Percentiles rank a stretch among this genome's conserved stretches.
phyloP scores from a whole-genome alignment of 805 yeast species.

The Kockiozyma suomiensis region DNA sequence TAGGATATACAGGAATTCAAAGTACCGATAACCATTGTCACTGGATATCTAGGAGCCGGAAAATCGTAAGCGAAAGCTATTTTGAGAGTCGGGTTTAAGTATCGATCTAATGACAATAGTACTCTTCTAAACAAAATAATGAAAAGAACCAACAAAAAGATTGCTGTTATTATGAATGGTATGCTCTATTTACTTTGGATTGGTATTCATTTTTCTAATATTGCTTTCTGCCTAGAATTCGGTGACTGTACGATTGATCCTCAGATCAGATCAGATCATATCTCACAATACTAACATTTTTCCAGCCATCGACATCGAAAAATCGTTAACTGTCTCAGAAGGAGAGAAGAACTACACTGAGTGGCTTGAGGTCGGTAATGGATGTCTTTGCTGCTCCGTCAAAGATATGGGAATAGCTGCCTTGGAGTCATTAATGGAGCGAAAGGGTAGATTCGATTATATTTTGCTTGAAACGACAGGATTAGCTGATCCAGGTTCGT shows the following conservation, averaged over 20 bases:
- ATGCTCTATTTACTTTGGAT: background rate
- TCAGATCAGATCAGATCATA: background rate
- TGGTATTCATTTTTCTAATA: background rate
- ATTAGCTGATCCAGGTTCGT: slow-evolving; percentile 84
- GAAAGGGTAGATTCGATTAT: slow-evolving; percentile 77
- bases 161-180: slow-evolving; percentile 87
- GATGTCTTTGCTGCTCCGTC: slow-evolving; percentile 95
- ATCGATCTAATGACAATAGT: slow-evolving; percentile 23
- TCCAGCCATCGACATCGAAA: slow-evolving; percentile 88
- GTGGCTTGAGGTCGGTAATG: slow-evolving; percentile 96
- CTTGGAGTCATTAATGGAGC: slow-evolving; percentile 79
- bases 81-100: background rate
- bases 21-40: slow-evolving; percentile 89
- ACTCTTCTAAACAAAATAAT: slow-evolving; percentile 80
- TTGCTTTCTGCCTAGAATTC: slow-evolving; percentile 28
- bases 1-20: slow-evolving; percentile 40
- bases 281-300: slow-evolving; percentile 49
- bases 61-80: slow-evolving; percentile 52
- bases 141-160: slow-evolving; percentile 62
- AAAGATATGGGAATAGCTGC: slow-evolving; percentile 95
- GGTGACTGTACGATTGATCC: slow-evolving; percentile 40
- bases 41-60: slow-evolving; percentile 95
- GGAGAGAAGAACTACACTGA: slow-evolving; percentile 68
- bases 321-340: slow-evolving; percentile 70
- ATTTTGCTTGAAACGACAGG: slow-evolving; percentile 95